phyloP scores from a whole-genome alignment of 805 yeast species.

The Jamesozyma spencerorum region DNA sequence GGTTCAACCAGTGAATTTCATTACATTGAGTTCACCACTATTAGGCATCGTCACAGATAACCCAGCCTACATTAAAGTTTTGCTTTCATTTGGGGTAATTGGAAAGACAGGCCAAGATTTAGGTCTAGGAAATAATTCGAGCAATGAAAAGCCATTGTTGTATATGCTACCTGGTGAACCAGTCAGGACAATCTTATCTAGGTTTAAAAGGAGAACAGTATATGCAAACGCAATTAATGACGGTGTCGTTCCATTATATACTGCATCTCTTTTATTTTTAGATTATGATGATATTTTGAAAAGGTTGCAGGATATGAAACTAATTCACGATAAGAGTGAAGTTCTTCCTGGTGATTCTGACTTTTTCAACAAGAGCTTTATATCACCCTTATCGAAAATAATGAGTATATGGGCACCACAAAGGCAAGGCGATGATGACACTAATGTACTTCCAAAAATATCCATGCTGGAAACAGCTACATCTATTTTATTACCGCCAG shows the following conservation, averaged over 20 bases:
- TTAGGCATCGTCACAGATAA: constrained; percentile 71
- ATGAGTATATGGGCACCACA: constrained; percentile 34
- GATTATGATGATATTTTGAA: constrained; percentile 47
- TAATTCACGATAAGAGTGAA: neutral
- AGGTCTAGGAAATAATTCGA: constrained; percentile 42
- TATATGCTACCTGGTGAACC: constrained; percentile 59
- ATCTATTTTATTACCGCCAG: constrained; percentile 57
- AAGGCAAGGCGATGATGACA: constrained; percentile 9
- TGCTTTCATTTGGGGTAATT: constrained; percentile 62
- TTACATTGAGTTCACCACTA: constrained; percentile 66
- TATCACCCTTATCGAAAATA: constrained; percentile 39
- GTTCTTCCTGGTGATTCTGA: constrained; percentile 9
- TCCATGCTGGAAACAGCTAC: constrained; percentile 65
- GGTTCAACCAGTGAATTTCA: constrained; percentile 56
- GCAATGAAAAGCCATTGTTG: constrained; percentile 44
- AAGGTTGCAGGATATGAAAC: constrained; percentile 23
- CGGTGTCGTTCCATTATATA: constrained; percentile 73
- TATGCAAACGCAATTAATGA: constrained; percentile 73
- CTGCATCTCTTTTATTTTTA: constrained; percentile 57
- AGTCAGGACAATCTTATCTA: constrained; percentile 41
- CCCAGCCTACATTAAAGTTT: constrained; percentile 62
- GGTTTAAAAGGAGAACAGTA: constrained; percentile 54
- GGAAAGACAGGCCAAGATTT: constrained; percentile 78
- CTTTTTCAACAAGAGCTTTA: constrained; percentile 22
- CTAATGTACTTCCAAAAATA: constrained; percentile 45